A percentile compares a stretch with the other conserved stretches of the same genome.
Conservation (phyloP, 2,329 filamentous ascomycete genomes). For the Aspergillus pseudotamarii region DNA sequence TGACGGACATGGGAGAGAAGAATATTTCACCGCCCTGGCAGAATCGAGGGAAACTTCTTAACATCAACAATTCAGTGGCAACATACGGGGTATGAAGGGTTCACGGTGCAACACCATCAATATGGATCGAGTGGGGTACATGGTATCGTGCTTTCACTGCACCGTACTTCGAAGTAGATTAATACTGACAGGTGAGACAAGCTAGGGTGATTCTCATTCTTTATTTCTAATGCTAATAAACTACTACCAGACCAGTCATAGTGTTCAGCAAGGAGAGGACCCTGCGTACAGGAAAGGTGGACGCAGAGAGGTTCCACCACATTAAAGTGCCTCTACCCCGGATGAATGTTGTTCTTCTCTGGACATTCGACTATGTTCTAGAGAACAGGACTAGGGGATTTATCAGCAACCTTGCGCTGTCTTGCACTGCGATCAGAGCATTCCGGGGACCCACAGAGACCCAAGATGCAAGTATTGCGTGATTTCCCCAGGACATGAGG, state of each 20-base stretch:
- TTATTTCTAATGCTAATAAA: neutral
- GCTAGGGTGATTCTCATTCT: neutral
- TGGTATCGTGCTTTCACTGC: neutral
- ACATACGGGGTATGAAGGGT: neutral
- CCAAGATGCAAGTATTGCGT: constrained; percentile 42
- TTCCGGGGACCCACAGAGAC: constrained; percentile 24
- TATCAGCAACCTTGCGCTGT: constrained; percentile 21
- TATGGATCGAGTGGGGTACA: neutral
- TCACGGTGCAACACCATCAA: neutral
- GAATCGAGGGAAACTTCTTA: neutral
- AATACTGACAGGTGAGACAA: neutral
- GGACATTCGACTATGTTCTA: constrained; percentile 4
- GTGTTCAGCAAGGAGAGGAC: neutral
- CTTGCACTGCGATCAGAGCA: constrained; percentile 14
- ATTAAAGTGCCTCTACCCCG: neutral
- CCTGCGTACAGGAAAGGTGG: neutral
- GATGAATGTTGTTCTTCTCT: neutral
- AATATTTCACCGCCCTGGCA: neutral
- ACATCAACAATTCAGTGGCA: neutral
- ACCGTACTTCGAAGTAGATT: neutral
- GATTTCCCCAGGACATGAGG: constrained; percentile 37
- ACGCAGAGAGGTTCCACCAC: neutral
- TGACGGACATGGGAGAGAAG: neutral
- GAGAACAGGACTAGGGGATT: constrained; percentile 12
- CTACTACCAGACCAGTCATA: neutral